These are phyloP conservation scores for Fibroporia radiculosa DNA, from an alignment of 768 basidiomycete species.

Conservation along the genomic window DNA sequence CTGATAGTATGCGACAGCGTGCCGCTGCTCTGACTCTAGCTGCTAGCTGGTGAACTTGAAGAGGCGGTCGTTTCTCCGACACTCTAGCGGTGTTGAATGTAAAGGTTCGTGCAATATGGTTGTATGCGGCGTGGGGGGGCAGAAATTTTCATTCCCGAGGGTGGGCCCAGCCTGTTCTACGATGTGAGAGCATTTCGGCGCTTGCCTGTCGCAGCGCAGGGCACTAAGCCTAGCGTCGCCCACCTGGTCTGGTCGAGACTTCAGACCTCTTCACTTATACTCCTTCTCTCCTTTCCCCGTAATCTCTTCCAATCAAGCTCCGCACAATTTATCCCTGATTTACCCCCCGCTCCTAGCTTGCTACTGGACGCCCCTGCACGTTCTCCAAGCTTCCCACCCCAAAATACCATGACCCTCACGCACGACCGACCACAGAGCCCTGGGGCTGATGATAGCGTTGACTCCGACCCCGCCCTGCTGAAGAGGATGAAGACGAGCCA, in stretches of 20 bases:
- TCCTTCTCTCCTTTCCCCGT: neutral
- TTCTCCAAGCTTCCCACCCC: neutral
- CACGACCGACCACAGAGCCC: constrained; percentile 41
- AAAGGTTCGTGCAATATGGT: neutral
- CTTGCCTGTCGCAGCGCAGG: neutral
- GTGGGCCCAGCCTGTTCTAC: neutral
- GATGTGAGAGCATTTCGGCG: neutral
- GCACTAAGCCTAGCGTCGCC: constrained; percentile 9
- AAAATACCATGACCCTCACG: constrained; percentile 33
- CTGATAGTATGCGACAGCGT: no score
- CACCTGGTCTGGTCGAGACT: constrained; percentile 18
- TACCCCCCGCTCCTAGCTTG: neutral
- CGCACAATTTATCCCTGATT: neutral
- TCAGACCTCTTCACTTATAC: constrained; percentile 10
- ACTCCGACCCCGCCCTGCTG: constrained; percentile 26
- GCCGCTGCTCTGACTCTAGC: no score
- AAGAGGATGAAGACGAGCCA: constrained; percentile 35
- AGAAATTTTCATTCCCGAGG: no score
- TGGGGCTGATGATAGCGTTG: constrained; percentile 16
- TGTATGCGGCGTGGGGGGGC: no score
- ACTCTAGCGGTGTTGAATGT: no score
- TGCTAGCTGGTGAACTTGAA: no score
- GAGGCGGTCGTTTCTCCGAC: no score
- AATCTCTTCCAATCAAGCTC: neutral
- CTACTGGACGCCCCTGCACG: neutral